Conservation (phyloP, 2,329 filamentous ascomycete genomes). For the Fusarium tricinctum region DNA sequence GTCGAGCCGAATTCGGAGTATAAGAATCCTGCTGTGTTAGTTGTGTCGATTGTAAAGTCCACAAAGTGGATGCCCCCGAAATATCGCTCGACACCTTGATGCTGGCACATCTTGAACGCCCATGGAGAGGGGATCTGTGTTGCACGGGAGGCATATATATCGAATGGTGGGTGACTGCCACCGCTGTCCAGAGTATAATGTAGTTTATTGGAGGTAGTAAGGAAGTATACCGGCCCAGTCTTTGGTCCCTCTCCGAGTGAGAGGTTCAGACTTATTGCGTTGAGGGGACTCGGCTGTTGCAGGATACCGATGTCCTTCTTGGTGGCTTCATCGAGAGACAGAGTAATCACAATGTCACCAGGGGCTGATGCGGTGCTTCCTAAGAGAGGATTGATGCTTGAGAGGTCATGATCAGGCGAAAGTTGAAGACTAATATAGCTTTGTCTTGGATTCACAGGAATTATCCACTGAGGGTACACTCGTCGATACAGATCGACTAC, state of each 20-base stretch:
- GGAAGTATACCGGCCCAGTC: constrained; percentile 42
- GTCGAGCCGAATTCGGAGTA: neutral
- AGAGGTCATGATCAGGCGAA: neutral
- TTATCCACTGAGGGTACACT: constrained; percentile 32
- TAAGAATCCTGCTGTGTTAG: too few species aligned
- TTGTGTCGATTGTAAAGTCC: constrained; percentile 9
- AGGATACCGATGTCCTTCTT: constrained; percentile 34
- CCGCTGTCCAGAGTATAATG: constrained; percentile 2
- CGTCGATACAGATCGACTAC: constrained; percentile 37
- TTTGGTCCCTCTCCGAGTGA: constrained; percentile 1
- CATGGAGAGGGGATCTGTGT: constrained; percentile 40
- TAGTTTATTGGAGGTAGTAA: constrained; percentile 9
- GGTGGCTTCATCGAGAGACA: constrained; percentile 16
- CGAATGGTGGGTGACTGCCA: constrained; percentile 35
- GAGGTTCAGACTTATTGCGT: constrained; percentile 15
- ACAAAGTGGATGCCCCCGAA: constrained; percentile 45
- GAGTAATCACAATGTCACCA: neutral
- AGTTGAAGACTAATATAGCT: neutral
- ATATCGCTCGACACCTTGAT: constrained; percentile 10
- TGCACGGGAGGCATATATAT: constrained; percentile 26
- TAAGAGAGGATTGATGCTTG: neutral
- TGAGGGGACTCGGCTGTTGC: constrained; percentile 36
- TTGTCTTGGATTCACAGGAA: constrained; percentile 36
- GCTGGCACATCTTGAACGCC: constrained; percentile 33
- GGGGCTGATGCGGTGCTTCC: neutral